phyloP scores from a whole-genome alignment of 768 basidiomycete genomes.

The Psilocybe cyanescens region DNA sequence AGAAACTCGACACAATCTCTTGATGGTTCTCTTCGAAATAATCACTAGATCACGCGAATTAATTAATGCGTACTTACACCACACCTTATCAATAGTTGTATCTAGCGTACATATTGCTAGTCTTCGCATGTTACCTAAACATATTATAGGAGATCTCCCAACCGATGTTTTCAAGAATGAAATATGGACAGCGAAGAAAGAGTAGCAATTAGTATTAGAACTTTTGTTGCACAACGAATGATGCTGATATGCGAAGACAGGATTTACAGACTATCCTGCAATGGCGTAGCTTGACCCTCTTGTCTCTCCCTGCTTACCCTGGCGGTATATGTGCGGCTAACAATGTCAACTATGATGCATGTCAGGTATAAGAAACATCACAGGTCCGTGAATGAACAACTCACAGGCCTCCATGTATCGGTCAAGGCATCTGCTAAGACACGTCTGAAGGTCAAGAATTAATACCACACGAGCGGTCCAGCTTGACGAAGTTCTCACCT shows the following conservation, averaged over 20 bases:
- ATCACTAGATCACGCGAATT: not conserved
- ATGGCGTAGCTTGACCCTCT: slow-evolving; percentile 22
- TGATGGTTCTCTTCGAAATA: not conserved
- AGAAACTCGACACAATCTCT: not conserved
- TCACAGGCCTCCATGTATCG: slow-evolving; percentile 86
- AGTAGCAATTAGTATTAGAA: not conserved
- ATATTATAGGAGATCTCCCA: not conserved
- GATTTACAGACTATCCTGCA: not conserved
- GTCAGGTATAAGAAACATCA: not conserved
- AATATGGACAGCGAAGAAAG: not conserved
- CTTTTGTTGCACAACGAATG: too few relatives aligned
- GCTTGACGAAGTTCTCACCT: slow-evolving; percentile 46
- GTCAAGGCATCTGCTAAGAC: slow-evolving; percentile 75
- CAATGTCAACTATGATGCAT: slow-evolving; percentile 67
- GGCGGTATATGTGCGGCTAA: slow-evolving; percentile 68
- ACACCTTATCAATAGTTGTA: not conserved
- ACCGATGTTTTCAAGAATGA: not conserved
- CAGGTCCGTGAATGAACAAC: slow-evolving; percentile 30
- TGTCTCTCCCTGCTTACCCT: slow-evolving; percentile 60
- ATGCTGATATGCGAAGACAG: not conserved
- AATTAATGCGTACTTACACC: not conserved
- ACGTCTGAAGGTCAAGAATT: slow-evolving; percentile 53
- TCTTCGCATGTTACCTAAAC: not conserved
- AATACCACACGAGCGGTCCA: slow-evolving; percentile 4
- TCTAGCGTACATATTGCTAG: not conserved